phyloP scores from a whole-genome alignment of 2,329 filamentous ascomycete genomes.

The Pseudogymnoascus sp. region DNA sequence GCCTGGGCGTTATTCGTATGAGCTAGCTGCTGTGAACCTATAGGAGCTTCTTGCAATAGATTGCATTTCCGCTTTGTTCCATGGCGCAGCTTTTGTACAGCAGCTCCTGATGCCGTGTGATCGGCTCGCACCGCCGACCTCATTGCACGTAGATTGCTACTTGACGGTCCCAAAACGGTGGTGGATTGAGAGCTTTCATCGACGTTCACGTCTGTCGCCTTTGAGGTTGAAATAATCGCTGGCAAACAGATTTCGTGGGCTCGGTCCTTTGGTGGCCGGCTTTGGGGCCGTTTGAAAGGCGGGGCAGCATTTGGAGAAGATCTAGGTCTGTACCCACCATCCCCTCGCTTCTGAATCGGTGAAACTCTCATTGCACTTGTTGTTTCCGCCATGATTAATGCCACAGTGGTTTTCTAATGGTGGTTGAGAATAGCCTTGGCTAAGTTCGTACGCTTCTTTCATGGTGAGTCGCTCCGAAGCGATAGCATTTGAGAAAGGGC shows the following conservation, averaged over 20 bases:
- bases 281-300: not conserved
- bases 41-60: not conserved
- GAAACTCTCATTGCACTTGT: not conserved
- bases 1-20: not conserved
- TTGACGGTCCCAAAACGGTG: not conserved
- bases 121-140: not conserved
- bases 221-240: not conserved
- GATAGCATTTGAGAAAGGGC: not conserved
- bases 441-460: not conserved
- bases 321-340: not conserved
- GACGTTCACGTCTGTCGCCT: not conserved
- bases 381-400: not conserved
- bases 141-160: not conserved
- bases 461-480: not conserved
- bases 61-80: not conserved
- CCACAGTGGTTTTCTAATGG: not conserved
- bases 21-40: not conserved
- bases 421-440: not conserved
- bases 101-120: not conserved
- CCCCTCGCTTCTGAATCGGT: not conserved
- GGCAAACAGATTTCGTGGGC: not conserved
- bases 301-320: not conserved
- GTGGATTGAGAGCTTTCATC: not conserved
- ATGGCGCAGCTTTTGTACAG: not conserved
- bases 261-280: not conserved